A percentile compares a stretch with the other conserved stretches of the same genome.
These are phyloP conservation scores for Elaeagnus macrophylla DNA, from an alignment of 306 rosid species.

Conservation along the genomic window DNA sequence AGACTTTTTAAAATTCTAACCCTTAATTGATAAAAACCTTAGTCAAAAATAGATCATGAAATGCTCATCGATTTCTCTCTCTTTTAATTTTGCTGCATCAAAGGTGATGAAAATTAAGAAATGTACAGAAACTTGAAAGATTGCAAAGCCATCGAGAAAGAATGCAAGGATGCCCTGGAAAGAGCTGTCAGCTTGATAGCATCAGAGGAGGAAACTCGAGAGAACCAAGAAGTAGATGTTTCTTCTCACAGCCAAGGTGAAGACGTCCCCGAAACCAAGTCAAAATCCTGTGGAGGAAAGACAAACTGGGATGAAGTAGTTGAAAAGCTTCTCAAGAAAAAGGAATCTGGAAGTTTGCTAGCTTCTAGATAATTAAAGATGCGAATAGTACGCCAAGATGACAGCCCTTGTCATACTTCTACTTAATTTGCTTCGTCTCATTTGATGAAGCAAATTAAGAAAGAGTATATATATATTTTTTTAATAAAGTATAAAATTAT, in stretches of 20 bases:
- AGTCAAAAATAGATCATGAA: too few species aligned
- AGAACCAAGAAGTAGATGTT: constrained; percentile 22
- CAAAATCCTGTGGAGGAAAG: constrained; percentile 31
- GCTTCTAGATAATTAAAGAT: constrained; percentile 22
- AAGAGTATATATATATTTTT: too few species aligned
- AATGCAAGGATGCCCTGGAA: constrained; percentile 70
- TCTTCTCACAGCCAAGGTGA: constrained; percentile 20
- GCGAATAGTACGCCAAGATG: constrained; percentile 22
- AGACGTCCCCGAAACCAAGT: constrained; percentile 12
- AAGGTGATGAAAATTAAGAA: too few species aligned
- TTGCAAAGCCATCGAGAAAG: constrained; percentile 54
- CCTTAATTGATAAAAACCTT: too few species aligned
- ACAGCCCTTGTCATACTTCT: too few species aligned
- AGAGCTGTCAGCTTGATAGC: constrained; percentile 65
- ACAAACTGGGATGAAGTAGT: constrained; percentile 68
- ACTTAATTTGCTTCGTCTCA: too few species aligned
- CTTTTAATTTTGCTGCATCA: too few species aligned
- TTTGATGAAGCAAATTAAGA: too few species aligned
- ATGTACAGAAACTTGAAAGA: constrained; percentile 52
- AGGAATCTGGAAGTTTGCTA: constrained; percentile 22
- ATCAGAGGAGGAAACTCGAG: constrained; percentile 17
- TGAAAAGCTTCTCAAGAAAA: constrained; percentile 46
- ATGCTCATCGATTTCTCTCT: too few species aligned
- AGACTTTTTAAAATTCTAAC: too few species aligned
- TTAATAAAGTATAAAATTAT: too few species aligned